Conservation (phyloP, 2,329 filamentous ascomycete species). For the Talaromyces atroroseus region DNA sequence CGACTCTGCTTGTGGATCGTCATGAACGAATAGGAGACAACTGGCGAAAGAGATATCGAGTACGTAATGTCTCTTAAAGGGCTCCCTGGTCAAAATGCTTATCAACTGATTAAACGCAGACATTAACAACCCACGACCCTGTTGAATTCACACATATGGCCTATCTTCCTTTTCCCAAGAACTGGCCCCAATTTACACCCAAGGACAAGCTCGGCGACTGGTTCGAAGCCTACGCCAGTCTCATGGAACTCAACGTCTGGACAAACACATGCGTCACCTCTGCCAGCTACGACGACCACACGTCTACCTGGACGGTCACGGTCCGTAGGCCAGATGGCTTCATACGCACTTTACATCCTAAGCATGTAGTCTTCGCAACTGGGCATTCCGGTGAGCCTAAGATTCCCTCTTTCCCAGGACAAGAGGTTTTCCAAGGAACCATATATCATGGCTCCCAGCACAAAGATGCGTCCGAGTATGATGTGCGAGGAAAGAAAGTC, state of each 20-base stretch:
- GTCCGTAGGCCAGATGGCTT: conserved; percentile 21
- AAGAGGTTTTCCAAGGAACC: conserved; percentile 38
- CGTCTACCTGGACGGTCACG: conserved; percentile 35
- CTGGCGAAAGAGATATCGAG: conserved; percentile 47
- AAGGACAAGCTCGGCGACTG: conserved; percentile 47
- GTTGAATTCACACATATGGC: conserved; percentile 36
- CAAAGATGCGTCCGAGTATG: conserved; percentile 34
- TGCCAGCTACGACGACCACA: conserved; percentile 35
- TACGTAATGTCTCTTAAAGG: conserved; percentile 10
- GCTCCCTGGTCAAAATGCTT: not conserved
- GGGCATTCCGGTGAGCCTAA: conserved; percentile 41
- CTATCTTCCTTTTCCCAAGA: conserved; percentile 37
- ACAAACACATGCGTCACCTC: conserved; percentile 35
- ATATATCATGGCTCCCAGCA: conserved; percentile 43
- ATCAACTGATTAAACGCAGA: conserved; percentile 18
- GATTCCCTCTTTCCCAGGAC: conserved; percentile 37
- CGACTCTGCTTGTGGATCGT: conserved; percentile 42
- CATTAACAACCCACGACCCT: conserved; percentile 37
- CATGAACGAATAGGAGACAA: conserved; percentile 45
- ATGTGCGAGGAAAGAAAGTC: conserved; percentile 40
- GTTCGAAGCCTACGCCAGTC: conserved; percentile 45
- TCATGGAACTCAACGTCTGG: conserved; percentile 48
- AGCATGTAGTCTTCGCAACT: conserved; percentile 46
- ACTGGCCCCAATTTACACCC: conserved; percentile 40
- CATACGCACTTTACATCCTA: conserved; percentile 30